phyloP scores from a whole-genome alignment of 2,329 filamentous ascomycete species.

The Cercospora zeina region DNA sequence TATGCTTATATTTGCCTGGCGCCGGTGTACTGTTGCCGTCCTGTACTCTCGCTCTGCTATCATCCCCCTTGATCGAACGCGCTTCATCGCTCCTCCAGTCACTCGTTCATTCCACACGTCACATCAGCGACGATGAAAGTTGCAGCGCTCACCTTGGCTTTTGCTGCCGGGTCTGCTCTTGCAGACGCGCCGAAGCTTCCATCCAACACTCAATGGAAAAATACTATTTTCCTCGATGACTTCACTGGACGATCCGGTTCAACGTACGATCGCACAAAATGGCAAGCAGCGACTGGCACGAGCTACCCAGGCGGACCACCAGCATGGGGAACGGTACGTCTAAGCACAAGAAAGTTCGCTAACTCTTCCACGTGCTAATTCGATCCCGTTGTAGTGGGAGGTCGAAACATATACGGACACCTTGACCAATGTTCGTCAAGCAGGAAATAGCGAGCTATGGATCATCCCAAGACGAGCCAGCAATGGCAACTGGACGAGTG shows the following conservation, averaged over 20 bases:
- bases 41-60: background rate
- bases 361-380: background rate
- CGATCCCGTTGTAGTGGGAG: slow-evolving; percentile 39
- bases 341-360: background rate
- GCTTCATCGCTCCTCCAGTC: slow-evolving; percentile 6
- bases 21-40: slow-evolving; percentile 13
- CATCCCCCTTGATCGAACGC: background rate
- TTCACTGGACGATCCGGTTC: slow-evolving; percentile 39
- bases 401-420: slow-evolving; percentile 50
- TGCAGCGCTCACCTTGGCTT: slow-evolving; percentile 20
- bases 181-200: slow-evolving; percentile 22
- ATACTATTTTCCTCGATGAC: slow-evolving; percentile 39
- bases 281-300: slow-evolving; percentile 50
- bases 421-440: slow-evolving; percentile 47
- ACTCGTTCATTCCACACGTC: slow-evolving; percentile 6
- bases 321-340: slow-evolving; percentile 50
- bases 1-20: slow-evolving; percentile 12
- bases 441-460: slow-evolving; percentile 42
- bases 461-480: slow-evolving; percentile 42
- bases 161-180: slow-evolving; percentile 20
- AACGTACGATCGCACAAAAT: slow-evolving; percentile 46
- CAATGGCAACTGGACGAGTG: slow-evolving; percentile 29
- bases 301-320: slow-evolving; percentile 48
- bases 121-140: slow-evolving; percentile 24
- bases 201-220: slow-evolving; percentile 25